Conservation (phyloP, 1,284 basidiomycete genomes). For the Chalciporus sp. region DNA sequence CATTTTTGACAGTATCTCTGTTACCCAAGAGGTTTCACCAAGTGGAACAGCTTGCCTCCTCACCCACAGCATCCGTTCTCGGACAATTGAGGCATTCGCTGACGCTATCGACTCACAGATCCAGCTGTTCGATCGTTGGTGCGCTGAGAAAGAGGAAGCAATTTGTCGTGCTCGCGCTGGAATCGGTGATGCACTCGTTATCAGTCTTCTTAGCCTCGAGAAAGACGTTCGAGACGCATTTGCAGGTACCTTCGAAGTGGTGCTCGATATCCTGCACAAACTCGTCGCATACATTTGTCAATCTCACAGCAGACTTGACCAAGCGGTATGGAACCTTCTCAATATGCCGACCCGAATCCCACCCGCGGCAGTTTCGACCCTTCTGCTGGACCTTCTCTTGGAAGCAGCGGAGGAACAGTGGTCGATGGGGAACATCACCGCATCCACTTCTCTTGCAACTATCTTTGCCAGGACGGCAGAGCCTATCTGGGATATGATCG, state of each 20-base stretch:
- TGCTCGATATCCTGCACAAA: conserved; percentile 48
- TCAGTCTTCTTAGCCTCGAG: conserved; percentile 70
- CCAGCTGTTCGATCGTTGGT: conserved; percentile 65
- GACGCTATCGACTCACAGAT: conserved; percentile 70
- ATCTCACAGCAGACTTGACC: conserved; percentile 30
- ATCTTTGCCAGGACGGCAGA: conserved; percentile 67
- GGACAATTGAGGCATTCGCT: conserved; percentile 79
- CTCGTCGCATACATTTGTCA: conserved; percentile 35
- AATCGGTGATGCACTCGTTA: conserved; percentile 44
- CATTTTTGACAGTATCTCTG: conserved; percentile 39
- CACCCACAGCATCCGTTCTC: conserved; percentile 39
- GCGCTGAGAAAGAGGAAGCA: conserved; percentile 64
- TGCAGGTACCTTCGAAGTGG: conserved; percentile 54
- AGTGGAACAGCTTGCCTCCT: conserved; percentile 21
- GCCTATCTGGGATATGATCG: conserved; percentile 75
- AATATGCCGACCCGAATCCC: conserved; percentile 46
- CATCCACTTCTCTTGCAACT: conserved; percentile 55
- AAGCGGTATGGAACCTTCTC: conserved; percentile 44
- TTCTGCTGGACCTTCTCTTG: conserved; percentile 67
- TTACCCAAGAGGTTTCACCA: conserved; percentile 21
- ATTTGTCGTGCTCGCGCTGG: conserved; percentile 61
- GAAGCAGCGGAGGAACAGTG: conserved; percentile 53
- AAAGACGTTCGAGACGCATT: conserved; percentile 60
- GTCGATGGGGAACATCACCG: conserved; percentile 55
- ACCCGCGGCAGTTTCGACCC: conserved; percentile 51